A percentile compares a stretch with the other conserved stretches of the same genome.
Evolutionary conservation across 2,329 filamentous ascomycete species (phyloP).

Genomic region (Hypoxylon sp.): DNA sequence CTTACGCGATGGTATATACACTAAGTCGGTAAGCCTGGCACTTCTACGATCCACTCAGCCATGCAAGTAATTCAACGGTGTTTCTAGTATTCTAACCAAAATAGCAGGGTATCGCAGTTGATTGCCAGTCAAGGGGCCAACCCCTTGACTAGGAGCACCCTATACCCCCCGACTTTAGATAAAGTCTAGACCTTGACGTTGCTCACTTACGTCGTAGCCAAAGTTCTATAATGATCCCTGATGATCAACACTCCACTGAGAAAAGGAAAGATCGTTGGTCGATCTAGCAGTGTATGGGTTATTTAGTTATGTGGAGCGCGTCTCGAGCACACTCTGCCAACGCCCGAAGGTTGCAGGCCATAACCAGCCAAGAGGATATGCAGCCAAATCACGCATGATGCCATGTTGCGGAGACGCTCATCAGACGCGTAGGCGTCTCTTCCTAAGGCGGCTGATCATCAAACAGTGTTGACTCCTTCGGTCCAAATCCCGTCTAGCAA

Average conservation of each 20-base stretch:
- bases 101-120: not conserved
- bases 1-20: not conserved
- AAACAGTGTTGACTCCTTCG: not conserved
- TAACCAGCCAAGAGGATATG: conserved; percentile 5
- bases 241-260: conserved; percentile 2
- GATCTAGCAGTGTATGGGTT: not conserved
- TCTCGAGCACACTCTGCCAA: not conserved
- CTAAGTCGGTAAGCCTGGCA: not conserved
- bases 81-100: not conserved
- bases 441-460: not conserved
- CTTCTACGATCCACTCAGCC: conserved; percentile 3
- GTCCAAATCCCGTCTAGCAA: not conserved
- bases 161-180: not conserved
- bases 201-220: not conserved
- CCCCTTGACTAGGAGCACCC: not conserved
- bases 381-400: conserved; percentile 6
- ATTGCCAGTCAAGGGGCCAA: not conserved
- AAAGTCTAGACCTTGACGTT: not conserved
- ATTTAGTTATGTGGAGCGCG: not conserved
- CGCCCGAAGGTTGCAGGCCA: not conserved
- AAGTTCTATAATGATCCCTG: not conserved
- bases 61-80: conserved; percentile 4
- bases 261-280: conserved; percentile 7
- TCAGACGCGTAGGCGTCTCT: not conserved
- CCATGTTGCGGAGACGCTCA: not conserved